phyloP scores from a whole-genome alignment of 805 yeast genomes.

The Monosporozyma aquatica region DNA sequence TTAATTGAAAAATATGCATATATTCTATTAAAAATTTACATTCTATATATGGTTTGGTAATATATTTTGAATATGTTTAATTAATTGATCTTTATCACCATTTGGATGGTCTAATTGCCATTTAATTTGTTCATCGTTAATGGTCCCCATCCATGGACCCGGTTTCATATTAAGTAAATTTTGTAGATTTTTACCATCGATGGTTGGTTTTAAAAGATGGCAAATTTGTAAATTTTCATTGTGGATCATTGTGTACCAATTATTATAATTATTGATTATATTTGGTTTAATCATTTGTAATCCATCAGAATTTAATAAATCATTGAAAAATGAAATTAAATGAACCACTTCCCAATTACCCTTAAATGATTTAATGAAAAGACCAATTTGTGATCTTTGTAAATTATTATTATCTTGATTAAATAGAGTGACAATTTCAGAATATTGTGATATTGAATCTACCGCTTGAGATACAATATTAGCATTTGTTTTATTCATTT shows the following conservation, averaged over 20 bases:
- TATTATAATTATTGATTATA: conserved; percentile 25
- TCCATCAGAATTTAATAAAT: conserved; percentile 7
- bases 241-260: conserved; percentile 25
- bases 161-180: conserved; percentile 48
- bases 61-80: conserved; percentile 32
- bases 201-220: conserved; percentile 47
- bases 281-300: not conserved
- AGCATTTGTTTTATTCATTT: conserved; percentile 49
- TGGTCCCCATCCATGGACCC: conserved; percentile 76
- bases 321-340: conserved; percentile 28
- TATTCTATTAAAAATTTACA: no score
- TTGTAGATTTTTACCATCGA: conserved; percentile 68
- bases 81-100: conserved; percentile 44
- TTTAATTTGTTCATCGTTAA: conserved; percentile 45
- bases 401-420: conserved; percentile 11
- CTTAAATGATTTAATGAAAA: conserved; percentile 45
- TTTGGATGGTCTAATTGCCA: conserved; percentile 78
- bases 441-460: conserved; percentile 24
- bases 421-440: conserved; percentile 21
- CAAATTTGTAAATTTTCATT: conserved; percentile 16
- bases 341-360: conserved; percentile 41
- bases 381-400: conserved; percentile 52
- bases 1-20: no score
- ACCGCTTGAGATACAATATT: conserved; percentile 42
- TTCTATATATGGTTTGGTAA: conserved; percentile 15